Conservation (phyloP, 2,329 filamentous ascomycete genomes). For the Cytospora piceae region DNA sequence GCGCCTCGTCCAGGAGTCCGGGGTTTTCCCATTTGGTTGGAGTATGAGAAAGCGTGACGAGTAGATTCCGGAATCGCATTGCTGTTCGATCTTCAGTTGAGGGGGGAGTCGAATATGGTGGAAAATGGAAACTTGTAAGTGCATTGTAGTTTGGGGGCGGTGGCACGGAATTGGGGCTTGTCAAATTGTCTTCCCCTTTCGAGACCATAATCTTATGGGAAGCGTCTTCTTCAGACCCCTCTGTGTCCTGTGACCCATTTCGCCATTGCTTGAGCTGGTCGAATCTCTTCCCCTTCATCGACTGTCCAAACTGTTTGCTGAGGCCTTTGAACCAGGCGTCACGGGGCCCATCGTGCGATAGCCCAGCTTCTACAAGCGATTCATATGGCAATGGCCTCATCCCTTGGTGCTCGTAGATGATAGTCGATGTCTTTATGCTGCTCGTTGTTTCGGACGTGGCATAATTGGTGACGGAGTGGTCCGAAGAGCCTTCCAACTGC, state of each 20-base stretch:
- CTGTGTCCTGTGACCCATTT: conserved; percentile 57
- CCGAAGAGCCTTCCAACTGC: too few relatives aligned
- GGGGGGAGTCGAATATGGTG: conserved; percentile 76
- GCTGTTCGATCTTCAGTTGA: conserved; percentile 64
- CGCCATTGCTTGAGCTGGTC: conserved; percentile 72
- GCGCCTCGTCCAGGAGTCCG: conserved; percentile 85
- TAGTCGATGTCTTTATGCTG: neutral
- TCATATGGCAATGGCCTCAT: too few relatives aligned
- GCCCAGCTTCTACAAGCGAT: neutral
- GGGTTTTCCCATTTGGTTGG: conserved; percentile 96
- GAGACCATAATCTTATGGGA: conserved; percentile 46
- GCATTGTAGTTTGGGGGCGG: conserved; percentile 50
- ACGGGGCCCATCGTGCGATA: conserved; percentile 48
- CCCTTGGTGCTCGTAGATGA: too few relatives aligned
- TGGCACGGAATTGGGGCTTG: conserved; percentile 49
- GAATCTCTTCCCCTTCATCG: conserved; percentile 83
- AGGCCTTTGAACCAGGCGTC: conserved; percentile 78
- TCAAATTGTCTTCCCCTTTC: conserved; percentile 44
- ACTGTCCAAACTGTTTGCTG: conserved; percentile 80
- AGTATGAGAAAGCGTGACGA: conserved; percentile 82
- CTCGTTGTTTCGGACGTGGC: too few relatives aligned
- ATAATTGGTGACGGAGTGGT: neutral
- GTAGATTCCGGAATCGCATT: conserved; percentile 76
- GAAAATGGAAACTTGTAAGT: conserved; percentile 53
- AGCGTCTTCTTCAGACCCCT: conserved; percentile 54